Evolutionary conservation across 2,329 filamentous ascomycete genomes (phyloP), one percentile per base, ranked within the genome.

Genomic region (Ophiobolus disseminans): DNA sequence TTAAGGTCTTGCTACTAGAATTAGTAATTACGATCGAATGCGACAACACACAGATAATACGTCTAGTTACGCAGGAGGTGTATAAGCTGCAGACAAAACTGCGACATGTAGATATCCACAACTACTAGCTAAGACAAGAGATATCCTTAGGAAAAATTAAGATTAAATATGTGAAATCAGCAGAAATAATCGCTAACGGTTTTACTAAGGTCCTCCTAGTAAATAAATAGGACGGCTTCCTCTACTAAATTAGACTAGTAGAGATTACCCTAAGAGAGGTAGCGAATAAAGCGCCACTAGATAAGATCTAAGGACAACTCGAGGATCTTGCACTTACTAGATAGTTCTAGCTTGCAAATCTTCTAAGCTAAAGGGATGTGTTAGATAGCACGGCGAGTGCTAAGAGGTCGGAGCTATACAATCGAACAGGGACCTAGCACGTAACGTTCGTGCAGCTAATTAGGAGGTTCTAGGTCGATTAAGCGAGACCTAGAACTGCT

Each of bases 1-100:
- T 48, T 5, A 3, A 21, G 19, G 11, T 42, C 22, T 4, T 30
- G 13, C 20, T 38, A 8, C 13, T 5, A 8, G 16, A 13, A 5
- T 8, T 6, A n/a, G 3, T 22, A 21, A 42, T 38, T 11, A 30
- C 31, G 14, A 48, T 48, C 4, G 8, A 42, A n/a, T 48, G 45
- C 39, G 45, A 48, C 38, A 48, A 48, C 34, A 31, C 28, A 14
- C 45, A 48, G 25, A 48, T 39, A 2, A 48, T 43, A n/a, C 6
- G 31, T 3, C 23, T 48, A 17, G 21, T 48, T 2, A 41, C 8
- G 9, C 14, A 42, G 22, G 28, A 48, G 11, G 13, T 36, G 11
- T 26, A 37, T 19, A 40, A 8, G 17, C n/a, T n/a, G n/a, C n/a
- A n/a, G n/a, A n/a, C n/a, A n/a, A n/a, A n/a, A n/a, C n/a, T n/a